These are phyloP conservation scores for Daldinia sp. DNA, from an alignment of 2,329 filamentous ascomycete genomes.

Conservation along the genomic window DNA sequence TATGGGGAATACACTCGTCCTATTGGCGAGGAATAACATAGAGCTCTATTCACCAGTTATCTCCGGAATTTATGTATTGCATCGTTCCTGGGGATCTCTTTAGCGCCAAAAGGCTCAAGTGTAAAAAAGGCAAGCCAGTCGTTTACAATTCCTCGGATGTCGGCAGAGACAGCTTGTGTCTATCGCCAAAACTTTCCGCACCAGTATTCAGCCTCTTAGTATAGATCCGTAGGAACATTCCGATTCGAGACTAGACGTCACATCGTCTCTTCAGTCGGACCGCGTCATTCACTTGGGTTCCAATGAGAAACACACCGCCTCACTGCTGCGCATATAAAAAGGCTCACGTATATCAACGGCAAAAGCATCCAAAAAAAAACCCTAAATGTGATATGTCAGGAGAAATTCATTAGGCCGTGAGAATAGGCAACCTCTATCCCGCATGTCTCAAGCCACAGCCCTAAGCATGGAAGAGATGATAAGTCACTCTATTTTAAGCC, in stretches of 20 bases:
- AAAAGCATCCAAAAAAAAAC: neutral
- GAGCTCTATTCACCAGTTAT: neutral
- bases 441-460: neutral
- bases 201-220: neutral
- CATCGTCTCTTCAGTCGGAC: neutral
- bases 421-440: neutral
- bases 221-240: too few relatives aligned
- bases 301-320: neutral
- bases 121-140: neutral
- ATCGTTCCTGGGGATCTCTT: neutral
- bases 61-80: neutral
- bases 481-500: neutral
- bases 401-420: neutral
- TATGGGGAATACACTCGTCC: neutral
- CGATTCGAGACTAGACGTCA: neutral
- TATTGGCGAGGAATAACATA: neutral
- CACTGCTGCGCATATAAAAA: neutral
- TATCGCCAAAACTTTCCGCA: neutral
- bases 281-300: neutral
- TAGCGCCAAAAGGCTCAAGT: neutral
- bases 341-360: neutral
- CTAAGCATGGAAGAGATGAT: neutral
- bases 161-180: neutral
- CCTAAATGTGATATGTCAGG: neutral
- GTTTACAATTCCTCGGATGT: neutral